These are phyloP conservation scores for Lantana camara DNA, from an alignment of 257 asterid species.

Conservation along the genomic window DNA sequence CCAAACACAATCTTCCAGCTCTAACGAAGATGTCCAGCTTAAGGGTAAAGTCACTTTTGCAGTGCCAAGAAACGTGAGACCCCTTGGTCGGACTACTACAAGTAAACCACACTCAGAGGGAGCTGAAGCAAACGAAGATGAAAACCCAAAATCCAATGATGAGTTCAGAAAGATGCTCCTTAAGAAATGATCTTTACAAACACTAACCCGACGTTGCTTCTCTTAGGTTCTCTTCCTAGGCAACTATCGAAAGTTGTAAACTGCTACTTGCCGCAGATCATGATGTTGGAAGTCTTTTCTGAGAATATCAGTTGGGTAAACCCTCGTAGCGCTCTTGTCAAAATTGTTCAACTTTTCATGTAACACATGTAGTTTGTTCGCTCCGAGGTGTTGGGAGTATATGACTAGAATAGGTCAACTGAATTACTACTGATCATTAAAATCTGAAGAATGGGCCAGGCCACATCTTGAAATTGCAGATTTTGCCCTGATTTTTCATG, in stretches of 20 bases:
- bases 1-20: conserved; percentile 26
- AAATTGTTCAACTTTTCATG: neutral
- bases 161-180: conserved; percentile 91
- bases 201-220: neutral
- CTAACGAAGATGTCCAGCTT: conserved; percentile 47
- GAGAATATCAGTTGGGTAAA: neutral
- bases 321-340: neutral
- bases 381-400: too few relatives aligned
- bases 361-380: too few relatives aligned
- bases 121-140: conserved; percentile 48
- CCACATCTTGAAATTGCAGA: too few relatives aligned
- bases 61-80: conserved; percentile 77
- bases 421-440: too few relatives aligned
- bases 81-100: conserved; percentile 51
- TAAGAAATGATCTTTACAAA: conserved; percentile 35
- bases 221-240: neutral
- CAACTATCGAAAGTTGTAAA: neutral
- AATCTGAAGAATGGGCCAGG: too few relatives aligned
- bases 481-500: too few relatives aligned
- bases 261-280: neutral
- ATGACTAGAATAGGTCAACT: too few relatives aligned
- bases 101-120: conserved; percentile 38
- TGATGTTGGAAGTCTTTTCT: neutral
- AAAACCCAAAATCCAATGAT: conserved; percentile 80
- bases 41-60: conserved; percentile 82